phyloP scores from a whole-genome alignment of 2,329 filamentous ascomycete genomes.

The Pseudocercospora pini-densiflorae region DNA sequence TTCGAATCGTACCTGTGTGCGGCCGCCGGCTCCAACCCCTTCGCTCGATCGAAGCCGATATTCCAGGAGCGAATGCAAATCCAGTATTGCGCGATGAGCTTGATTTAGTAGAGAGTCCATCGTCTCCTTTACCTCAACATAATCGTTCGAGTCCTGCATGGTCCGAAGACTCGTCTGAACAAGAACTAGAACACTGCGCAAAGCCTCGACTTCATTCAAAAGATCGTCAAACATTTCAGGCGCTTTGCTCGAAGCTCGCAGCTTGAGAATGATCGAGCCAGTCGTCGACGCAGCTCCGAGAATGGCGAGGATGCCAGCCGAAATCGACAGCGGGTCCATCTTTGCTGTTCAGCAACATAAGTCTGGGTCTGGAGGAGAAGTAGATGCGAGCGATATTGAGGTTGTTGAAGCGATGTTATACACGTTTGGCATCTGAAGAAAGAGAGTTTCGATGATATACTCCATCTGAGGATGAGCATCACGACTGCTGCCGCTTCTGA shows the following conservation, averaged over 20 bases:
- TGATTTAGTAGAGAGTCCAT: no score
- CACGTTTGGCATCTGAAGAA: no score
- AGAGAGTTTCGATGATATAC: no score
- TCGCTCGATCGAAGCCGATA: not conserved
- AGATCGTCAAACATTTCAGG: not conserved
- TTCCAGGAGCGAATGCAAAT: not conserved
- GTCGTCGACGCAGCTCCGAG: not conserved
- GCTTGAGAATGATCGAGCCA: not conserved
- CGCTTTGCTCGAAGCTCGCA: not conserved
- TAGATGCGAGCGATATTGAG: no score
- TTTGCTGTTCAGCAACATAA: no score
- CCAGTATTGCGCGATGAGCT: no score
- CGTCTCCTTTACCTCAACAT: no score
- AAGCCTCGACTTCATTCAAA: not conserved
- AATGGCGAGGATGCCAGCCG: not conserved
- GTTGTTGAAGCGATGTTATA: no score
- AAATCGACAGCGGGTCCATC: not conserved
- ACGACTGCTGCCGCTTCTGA: not conserved
- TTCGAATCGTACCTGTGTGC: no score
- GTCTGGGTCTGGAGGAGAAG: no score
- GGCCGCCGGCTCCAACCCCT: no score
- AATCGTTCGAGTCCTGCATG: not conserved
- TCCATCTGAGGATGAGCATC: not conserved
- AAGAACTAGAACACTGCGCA: not conserved
- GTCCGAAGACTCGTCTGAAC: not conserved